Percentiles rank a stretch among this genome's conserved stretches.
Evolutionary conservation across 2,329 filamentous ascomycete genomes (phyloP).

Genomic region (Fusarium papillatum): DNA sequence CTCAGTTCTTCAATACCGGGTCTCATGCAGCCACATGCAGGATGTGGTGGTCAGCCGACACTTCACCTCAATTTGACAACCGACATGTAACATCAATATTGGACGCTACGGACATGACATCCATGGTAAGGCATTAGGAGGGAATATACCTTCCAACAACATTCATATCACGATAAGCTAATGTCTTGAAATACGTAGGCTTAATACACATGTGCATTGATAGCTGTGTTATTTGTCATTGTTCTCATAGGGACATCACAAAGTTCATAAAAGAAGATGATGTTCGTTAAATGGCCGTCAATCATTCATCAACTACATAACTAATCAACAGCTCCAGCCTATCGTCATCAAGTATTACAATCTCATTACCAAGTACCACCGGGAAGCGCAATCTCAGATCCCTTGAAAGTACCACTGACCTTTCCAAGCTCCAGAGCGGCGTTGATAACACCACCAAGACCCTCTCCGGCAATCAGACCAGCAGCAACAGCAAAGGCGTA

Average conservation of each 20-base stretch:
- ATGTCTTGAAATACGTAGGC: background rate
- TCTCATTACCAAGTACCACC: constrained; percentile 18
- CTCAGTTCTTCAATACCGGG: background rate
- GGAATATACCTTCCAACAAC: background rate
- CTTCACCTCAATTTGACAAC: background rate
- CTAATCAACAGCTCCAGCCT: background rate
- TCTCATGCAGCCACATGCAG: background rate
- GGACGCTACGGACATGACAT: no score
- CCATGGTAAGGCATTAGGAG: no score
- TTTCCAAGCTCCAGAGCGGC: constrained; percentile 58
- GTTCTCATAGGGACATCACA: background rate
- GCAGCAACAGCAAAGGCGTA: constrained; percentile 72
- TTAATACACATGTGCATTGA: background rate
- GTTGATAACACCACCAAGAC: constrained; percentile 73
- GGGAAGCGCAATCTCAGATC: constrained; percentile 32
- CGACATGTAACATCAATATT: background rate
- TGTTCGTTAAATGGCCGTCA: background rate
- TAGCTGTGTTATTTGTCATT: no score
- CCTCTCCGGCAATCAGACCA: constrained; percentile 73
- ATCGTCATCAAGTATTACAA: background rate
- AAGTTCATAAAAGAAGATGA: background rate
- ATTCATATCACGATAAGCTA: background rate
- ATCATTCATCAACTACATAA: background rate
- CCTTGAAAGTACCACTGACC: constrained; percentile 45
- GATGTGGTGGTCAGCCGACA: background rate